Evolutionary conservation across 2,329 filamentous ascomycete species (phyloP), one percentile per base, ranked within the genome.

Genomic region (Penicillium olsonii): DNA sequence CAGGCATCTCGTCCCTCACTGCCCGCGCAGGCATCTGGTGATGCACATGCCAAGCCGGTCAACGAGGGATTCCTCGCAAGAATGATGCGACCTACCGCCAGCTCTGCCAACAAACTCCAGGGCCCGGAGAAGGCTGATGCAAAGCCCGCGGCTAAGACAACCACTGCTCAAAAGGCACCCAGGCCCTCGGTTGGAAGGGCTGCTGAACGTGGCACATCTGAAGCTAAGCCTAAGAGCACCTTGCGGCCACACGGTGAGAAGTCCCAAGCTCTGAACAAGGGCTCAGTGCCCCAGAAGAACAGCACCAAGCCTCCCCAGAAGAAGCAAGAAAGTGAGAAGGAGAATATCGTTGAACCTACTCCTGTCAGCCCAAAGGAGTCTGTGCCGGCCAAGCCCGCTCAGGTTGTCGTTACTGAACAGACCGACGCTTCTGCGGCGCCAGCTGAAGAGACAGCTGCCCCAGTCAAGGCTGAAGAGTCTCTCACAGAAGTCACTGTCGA

Each of bases 31-130:
- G 49, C 64, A 17, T 57, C 56, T 9, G 66, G 57, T 39, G 70
- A 67, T 40, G 60, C 57, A 14, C 64, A 59, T 43, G 48, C 68
- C 18, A 73, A 67, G 45, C 67, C 69, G 7, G 64, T 73, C 4
- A 74, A 76, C 49, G 75, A 78, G 26, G 65, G 73, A 1, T 79
- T 78, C 56, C 61, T 79, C 27, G 75, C 76, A 12, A 67, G 76
- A 45, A 78, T 79, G 75, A 79, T 78, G 74, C 71, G 76, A 5
- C 76, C 76, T 18, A 79, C 76, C 11, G 72, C 75, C 26, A 77
- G 75, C 54, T 78, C 75, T 42, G 74, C 76, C 8, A 76, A 68
- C 55, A 79, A 79, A 55, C 63, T 67, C 12, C 75, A 78, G 42
- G 75, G 66, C 14, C 75, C 77, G 45, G 76, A 78, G 14, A 76